These are phyloP conservation scores for Yamadazyma aaseri DNA, from an alignment of 1,139 yeast genomes.

Conservation along the genomic window DNA sequence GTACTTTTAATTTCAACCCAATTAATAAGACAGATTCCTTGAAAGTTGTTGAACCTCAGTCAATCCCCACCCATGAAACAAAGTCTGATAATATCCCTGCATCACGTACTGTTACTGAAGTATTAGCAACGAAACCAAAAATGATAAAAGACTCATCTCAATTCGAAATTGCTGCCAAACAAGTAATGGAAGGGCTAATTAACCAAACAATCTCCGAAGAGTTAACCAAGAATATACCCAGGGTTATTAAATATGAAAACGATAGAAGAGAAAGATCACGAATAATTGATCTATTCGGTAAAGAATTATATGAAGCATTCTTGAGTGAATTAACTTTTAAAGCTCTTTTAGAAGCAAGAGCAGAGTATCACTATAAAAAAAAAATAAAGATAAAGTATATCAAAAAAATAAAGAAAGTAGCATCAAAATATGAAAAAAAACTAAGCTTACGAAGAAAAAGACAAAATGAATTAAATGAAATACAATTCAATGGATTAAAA, in stretches of 20 bases:
- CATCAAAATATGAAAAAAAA: constrained; percentile 21
- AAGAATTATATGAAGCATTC: constrained; percentile 58
- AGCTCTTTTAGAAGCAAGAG: constrained; percentile 39
- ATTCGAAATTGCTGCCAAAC: constrained; percentile 20
- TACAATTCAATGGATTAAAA: constrained; percentile 25
- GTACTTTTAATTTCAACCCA: not conserved
- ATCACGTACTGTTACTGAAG: not conserved
- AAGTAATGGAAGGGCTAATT: constrained; percentile 30
- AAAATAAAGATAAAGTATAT: constrained; percentile 26
- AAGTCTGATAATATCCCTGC: not conserved
- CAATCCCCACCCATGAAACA: too few relatives aligned
- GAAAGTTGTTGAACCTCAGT: too few relatives aligned
- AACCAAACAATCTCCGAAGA: constrained; percentile 30
- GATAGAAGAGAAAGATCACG: constrained; percentile 23
- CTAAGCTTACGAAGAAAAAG: constrained; percentile 28
- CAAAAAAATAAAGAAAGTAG: constrained; percentile 24
- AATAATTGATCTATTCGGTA: constrained; percentile 38
- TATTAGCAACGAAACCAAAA: not conserved
- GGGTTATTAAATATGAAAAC: constrained; percentile 22
- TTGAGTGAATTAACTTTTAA: constrained; percentile 53
- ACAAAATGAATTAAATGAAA: constrained; percentile 43
- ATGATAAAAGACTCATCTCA: constrained; percentile 18
- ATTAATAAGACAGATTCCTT: not conserved
- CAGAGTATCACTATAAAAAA: constrained; percentile 29
- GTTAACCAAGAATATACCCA: constrained; percentile 23